These are phyloP conservation scores for Durio zibethinus DNA, from an alignment of 345 rosid genomes.

Conservation along the genomic window DNA sequence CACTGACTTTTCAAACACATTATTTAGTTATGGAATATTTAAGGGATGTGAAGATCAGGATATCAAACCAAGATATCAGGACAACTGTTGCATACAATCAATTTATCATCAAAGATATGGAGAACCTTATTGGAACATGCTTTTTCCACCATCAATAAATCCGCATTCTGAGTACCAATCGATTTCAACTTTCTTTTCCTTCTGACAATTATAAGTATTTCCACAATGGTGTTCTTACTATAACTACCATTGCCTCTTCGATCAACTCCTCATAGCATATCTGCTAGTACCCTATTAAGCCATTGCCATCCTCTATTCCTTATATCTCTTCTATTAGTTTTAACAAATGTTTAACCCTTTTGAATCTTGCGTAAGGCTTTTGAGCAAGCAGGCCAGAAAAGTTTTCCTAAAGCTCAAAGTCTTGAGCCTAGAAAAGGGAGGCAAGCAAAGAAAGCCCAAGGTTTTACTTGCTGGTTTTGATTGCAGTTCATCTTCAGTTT, in stretches of 20 bases:
- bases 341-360: not conserved
- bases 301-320: not conserved
- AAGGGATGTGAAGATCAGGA: too few species aligned
- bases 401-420: not conserved
- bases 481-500: slow-evolving; percentile 9
- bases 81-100: not conserved
- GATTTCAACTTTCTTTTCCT: not conserved
- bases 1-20: not conserved
- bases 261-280: not conserved
- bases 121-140: slow-evolving; percentile 1
- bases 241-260: not conserved
- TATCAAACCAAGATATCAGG: not conserved
- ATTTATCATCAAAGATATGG: not conserved
- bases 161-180: not conserved
- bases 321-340: not conserved
- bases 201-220: not conserved
- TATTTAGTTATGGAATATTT: not conserved
- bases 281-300: not conserved
- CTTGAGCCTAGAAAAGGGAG: not conserved
- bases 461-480: slow-evolving; percentile 7
- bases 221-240: not conserved
- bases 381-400: not conserved
- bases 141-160: not conserved
- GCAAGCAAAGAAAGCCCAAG: not conserved
- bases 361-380: not conserved